Evolutionary conservation across 1,284 basidiomycete genomes (phyloP).

Genomic region (Serendipita sp.): DNA sequence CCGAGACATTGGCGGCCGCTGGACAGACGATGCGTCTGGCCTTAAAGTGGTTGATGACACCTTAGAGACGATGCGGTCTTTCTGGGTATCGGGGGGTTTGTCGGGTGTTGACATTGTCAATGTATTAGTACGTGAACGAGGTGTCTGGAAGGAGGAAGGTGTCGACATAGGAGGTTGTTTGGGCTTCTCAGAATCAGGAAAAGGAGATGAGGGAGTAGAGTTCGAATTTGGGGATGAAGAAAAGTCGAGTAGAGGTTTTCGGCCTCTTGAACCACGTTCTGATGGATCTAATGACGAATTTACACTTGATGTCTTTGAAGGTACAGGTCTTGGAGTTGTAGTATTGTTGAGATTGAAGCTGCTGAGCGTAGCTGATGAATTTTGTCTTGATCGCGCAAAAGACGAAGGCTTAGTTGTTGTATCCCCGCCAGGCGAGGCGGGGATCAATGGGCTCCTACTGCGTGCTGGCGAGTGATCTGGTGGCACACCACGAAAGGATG

Average conservation of each 20-base stretch:
- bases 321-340: too few species aligned
- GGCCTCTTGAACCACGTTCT: background rate
- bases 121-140: too few species aligned
- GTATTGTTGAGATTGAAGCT: background rate
- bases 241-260: background rate
- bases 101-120: background rate
- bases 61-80: background rate
- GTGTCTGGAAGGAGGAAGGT: background rate
- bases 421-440: background rate
- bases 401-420: background rate
- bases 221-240: background rate
- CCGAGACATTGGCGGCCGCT: conserved; percentile 6
- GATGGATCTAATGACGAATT: background rate
- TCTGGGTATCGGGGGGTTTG: background rate
- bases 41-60: background rate
- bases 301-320: background rate
- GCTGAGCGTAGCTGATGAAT: background rate
- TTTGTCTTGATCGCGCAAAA: background rate
- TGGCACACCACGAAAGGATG: background rate
- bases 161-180: background rate
- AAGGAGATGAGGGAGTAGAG: background rate
- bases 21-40: background rate
- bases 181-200: background rate
- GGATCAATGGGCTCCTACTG: background rate
- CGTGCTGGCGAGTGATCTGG: background rate